Evolutionary conservation across 2,329 filamentous ascomycete genomes (phyloP).

Genomic region (Exophiala aquamarina): DNA sequence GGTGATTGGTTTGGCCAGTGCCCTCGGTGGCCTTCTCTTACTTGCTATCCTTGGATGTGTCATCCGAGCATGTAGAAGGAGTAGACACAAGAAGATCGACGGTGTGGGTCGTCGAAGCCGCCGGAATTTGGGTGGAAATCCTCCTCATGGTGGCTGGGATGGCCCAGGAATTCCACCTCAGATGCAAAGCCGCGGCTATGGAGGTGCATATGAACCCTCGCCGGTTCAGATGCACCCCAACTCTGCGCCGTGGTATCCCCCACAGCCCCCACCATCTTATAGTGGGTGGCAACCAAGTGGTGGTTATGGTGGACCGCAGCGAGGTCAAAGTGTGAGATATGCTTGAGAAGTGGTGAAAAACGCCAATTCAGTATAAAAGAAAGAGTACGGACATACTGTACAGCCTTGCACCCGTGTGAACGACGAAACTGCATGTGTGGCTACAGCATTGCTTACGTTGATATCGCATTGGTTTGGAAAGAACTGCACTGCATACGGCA

Average conservation of each 20-base stretch:
- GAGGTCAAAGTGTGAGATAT: constrained; percentile 23
- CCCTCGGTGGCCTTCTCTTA: constrained; percentile 71
- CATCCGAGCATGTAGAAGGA: constrained; percentile 54
- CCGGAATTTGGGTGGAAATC: background rate
- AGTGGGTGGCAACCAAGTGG: constrained; percentile 6
- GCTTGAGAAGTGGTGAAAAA: constrained; percentile 9
- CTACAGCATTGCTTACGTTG: background rate
- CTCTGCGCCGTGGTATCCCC: constrained; percentile 21
- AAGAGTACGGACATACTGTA: background rate
- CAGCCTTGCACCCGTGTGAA: background rate
- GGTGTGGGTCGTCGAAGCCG: constrained; percentile 6
- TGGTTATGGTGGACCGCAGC: constrained; percentile 3
- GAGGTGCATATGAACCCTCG: constrained; percentile 12
- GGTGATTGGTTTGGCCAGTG: constrained; percentile 75
- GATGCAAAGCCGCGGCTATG: constrained; percentile 27
- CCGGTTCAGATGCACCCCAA: constrained; percentile 7
- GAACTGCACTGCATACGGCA: constrained; percentile 2
- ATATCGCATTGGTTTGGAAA: background rate
- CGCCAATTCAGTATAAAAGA: no score
- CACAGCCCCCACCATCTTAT: constrained; percentile 24
- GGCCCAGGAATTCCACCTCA: constrained; percentile 25
- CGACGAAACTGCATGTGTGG: background rate
- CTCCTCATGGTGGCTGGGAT: constrained; percentile 20
- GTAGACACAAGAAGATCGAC: constrained; percentile 11
- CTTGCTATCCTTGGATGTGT: constrained; percentile 69